Evolutionary conservation across 495 filamentous ascomycete species (phyloP).

Genomic region (Endocarpon pusillum): DNA sequence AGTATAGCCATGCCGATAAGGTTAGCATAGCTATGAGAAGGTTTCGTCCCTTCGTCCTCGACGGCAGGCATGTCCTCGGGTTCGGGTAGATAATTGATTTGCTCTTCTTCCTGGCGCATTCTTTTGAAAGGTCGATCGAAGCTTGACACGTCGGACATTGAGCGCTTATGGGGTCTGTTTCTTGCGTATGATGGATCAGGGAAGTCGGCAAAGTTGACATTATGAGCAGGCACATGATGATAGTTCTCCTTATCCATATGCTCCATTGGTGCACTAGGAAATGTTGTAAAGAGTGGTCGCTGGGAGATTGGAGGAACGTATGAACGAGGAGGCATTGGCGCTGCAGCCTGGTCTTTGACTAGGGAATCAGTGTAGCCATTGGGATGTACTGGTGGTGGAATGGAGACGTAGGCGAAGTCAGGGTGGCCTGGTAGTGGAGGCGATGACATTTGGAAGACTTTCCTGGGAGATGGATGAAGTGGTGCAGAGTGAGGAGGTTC

Average conservation of each 20-base stretch:
- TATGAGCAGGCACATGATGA: slow-evolving; percentile 28
- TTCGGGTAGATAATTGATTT: slow-evolving; percentile 38
- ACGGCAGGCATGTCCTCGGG: slow-evolving; percentile 63
- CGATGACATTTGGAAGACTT: slow-evolving; percentile 27
- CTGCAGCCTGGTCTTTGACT: slow-evolving; percentile 55
- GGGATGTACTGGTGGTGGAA: slow-evolving; percentile 50
- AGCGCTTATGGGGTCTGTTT: slow-evolving; percentile 44
- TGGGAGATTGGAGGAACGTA: slow-evolving; percentile 32
- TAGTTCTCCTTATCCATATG: slow-evolving; percentile 49
- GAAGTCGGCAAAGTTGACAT: slow-evolving; percentile 34
- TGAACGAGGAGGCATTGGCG: slow-evolving; percentile 16
- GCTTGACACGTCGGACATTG: slow-evolving; percentile 55
- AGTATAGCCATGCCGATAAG: slow-evolving; percentile 96
- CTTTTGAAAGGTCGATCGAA: slow-evolving; percentile 57
- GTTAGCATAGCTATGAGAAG: slow-evolving; percentile 81
- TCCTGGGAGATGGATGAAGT: slow-evolving; percentile 42
- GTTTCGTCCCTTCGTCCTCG: slow-evolving; percentile 77
- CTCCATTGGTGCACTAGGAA: slow-evolving; percentile 30
- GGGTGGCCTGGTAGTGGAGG: slow-evolving; percentile 17
- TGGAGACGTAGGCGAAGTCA: slow-evolving; percentile 37
- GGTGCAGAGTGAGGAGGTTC: slow-evolving; percentile 32
- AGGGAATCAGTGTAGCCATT: slow-evolving; percentile 69
- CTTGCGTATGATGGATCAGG: slow-evolving; percentile 38
- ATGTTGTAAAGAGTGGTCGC: slow-evolving; percentile 47
- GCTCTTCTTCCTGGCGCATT: slow-evolving; percentile 30